These are phyloP conservation scores for Penicillium fimorum DNA, from an alignment of 495 filamentous ascomycete species.

Conservation along the genomic window DNA sequence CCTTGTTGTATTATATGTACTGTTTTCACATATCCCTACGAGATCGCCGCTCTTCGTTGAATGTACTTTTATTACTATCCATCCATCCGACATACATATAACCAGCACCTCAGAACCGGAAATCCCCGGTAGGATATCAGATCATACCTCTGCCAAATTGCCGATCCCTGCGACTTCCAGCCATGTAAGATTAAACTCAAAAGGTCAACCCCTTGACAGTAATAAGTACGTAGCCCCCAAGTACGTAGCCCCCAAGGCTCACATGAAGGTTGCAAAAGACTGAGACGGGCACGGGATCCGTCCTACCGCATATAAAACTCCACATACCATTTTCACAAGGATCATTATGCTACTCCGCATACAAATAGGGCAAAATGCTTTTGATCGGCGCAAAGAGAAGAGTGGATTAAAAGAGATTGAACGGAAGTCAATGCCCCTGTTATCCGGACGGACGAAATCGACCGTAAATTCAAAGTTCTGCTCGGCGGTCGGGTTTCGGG, in stretches of 20 bases:
- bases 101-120: background rate
- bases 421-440: background rate
- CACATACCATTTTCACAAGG: background rate
- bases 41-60: constrained; percentile 46
- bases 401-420: background rate
- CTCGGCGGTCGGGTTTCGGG: constrained; percentile 5
- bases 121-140: background rate
- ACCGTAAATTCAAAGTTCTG: background rate
- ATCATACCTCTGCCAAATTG: constrained; percentile 3
- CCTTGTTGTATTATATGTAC: constrained; percentile 29
- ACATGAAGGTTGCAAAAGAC: background rate
- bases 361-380: background rate
- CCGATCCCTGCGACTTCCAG: constrained; percentile 16
- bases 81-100: constrained; percentile 3
- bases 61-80: constrained; percentile 24
- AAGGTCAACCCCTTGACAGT: background rate
- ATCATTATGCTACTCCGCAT: background rate
- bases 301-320: background rate
- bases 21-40: constrained; percentile 36
- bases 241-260: no score
- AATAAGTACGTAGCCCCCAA: background rate
- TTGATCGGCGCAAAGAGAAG: background rate
- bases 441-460: constrained; percentile 11
- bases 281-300: background rate
- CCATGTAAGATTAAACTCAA: background rate